Base-by-base conservation (phyloP, 305 asterid species). In the Fraxinus angustifolia region DNA sequence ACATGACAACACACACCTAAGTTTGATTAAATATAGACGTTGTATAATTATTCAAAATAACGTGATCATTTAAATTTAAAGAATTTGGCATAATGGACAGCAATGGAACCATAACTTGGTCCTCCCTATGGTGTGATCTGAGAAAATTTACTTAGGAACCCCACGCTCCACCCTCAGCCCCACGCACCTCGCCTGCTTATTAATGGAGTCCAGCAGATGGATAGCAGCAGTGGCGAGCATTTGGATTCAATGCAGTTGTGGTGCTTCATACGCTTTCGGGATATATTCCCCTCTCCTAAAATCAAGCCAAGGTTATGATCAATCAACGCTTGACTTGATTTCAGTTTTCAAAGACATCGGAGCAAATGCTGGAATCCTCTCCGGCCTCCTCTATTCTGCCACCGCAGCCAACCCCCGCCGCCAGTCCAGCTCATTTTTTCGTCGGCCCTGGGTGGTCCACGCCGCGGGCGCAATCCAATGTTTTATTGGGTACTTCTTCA, bases 301-400 rank as follows among this genome's bases (percentile, higher is more conserved):
- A 84, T 84, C 97, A n/a, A 86, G 71, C 68, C 97, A 93, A 74
- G 79, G 81, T 68, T 94, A 93, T 82, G 88, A 87, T 79, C 98
- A 94, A 78, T 91, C 97, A 0, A 94, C 97, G 65, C 98, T 94
- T 87, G 94, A 94, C 89, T 84, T 90, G 3, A 82, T 94, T 21
- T 93, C 97, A 42, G 93, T 93, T 81, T 91, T 93, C 90, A 92
- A 93, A 83, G 98, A 94, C 90, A 86, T 93, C 76, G 97, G 97
- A 38, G 96, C 94, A 79, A 94, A 93, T 91, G 90, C 92, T 88
- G 97, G 98, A 26, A 62, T 93, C 21, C 86, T 94, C 68, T 90
- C 97, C 85, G 98, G 98, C 67, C 17, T 94, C 65, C 92, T 93
- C 3, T 94, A 91, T 87, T 81, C 97, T 74, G 82, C 85, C 76